phyloP scores from a whole-genome alignment of 345 rosid species.

The Aurinia saxatilis region DNA sequence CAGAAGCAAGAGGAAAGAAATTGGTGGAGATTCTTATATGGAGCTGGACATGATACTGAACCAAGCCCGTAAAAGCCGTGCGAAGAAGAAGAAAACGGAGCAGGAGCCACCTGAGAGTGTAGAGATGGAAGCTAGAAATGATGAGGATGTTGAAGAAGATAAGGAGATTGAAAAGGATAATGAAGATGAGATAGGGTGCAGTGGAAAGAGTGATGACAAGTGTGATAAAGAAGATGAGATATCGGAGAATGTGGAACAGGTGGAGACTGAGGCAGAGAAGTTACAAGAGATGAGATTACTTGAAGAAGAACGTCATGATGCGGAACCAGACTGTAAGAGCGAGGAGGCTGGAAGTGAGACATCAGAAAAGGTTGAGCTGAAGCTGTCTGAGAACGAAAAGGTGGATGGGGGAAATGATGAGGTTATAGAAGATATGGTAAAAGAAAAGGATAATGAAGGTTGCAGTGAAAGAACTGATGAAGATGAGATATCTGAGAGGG shows the following conservation, averaged over 20 bases:
- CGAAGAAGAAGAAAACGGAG: conserved; percentile 11
- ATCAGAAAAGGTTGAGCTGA: background rate
- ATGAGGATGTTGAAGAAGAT: background rate
- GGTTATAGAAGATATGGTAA: too few relatives aligned
- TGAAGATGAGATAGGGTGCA: background rate
- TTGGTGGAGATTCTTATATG: conserved; percentile 18
- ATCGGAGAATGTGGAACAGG: background rate
- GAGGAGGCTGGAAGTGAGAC: too few relatives aligned
- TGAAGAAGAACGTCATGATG: background rate
- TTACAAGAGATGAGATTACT: background rate
- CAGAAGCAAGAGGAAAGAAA: conserved; percentile 28
- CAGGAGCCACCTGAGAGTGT: background rate
- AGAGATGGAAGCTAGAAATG: background rate
- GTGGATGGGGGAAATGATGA: too few relatives aligned
- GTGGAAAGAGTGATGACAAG: background rate
- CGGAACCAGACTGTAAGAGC: background rate
- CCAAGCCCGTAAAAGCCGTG: conserved; percentile 20
- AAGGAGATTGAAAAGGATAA: background rate
- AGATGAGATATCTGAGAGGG: background rate
- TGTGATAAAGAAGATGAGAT: conserved; percentile 5
- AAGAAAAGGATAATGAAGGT: too few relatives aligned
- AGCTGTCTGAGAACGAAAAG: too few relatives aligned
- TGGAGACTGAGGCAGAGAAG: background rate
- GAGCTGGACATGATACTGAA: conserved; percentile 18
- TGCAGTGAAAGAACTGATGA: background rate